These are phyloP conservation scores for Penicillium sp. DNA, from an alignment of 2,329 filamentous ascomycete genomes.

Conservation along the genomic window DNA sequence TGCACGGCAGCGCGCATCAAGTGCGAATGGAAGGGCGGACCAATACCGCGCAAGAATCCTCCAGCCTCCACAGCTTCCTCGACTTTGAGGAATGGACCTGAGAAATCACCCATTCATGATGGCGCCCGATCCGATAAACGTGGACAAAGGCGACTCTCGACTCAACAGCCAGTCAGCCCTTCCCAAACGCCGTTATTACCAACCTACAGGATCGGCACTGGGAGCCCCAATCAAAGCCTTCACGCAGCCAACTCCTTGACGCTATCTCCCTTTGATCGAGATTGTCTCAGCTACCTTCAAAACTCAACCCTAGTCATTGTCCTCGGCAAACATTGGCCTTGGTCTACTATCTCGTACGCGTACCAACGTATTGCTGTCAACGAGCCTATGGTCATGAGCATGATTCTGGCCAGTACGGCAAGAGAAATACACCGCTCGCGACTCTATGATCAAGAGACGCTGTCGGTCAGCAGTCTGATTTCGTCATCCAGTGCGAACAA, in stretches of 20 bases:
- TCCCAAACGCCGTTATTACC: slow-evolving; percentile 12
- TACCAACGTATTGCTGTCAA: slow-evolving; percentile 30
- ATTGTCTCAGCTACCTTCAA: slow-evolving; percentile 26
- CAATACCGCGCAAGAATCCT: slow-evolving; percentile 21
- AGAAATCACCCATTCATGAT: background rate
- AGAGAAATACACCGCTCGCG: slow-evolving; percentile 25
- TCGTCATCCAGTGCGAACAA: background rate
- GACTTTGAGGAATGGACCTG: background rate
- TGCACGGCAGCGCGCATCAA: slow-evolving; percentile 25
- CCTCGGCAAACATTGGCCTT: slow-evolving; percentile 33
- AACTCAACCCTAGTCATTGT: slow-evolving; percentile 29
- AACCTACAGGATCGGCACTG: slow-evolving; percentile 4
- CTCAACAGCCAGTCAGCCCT: background rate
- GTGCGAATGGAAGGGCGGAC: slow-evolving; percentile 31
- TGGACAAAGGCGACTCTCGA: background rate
- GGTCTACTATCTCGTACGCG: slow-evolving; percentile 30
- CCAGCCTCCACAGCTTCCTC: background rate
- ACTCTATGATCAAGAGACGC: slow-evolving; percentile 19
- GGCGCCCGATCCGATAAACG: background rate
- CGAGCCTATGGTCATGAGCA: slow-evolving; percentile 34
- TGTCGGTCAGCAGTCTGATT: slow-evolving; percentile 2
- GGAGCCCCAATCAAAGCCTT: slow-evolving; percentile 5
- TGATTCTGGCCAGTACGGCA: slow-evolving; percentile 30
- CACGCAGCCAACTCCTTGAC: slow-evolving; percentile 28
- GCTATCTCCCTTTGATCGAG: slow-evolving; percentile 26